Evolutionary conservation across 352 stramenopile genomes (phyloP), one percentile per base, ranked within the genome.

Genomic region (Poterioochromonas sp.): DNA sequence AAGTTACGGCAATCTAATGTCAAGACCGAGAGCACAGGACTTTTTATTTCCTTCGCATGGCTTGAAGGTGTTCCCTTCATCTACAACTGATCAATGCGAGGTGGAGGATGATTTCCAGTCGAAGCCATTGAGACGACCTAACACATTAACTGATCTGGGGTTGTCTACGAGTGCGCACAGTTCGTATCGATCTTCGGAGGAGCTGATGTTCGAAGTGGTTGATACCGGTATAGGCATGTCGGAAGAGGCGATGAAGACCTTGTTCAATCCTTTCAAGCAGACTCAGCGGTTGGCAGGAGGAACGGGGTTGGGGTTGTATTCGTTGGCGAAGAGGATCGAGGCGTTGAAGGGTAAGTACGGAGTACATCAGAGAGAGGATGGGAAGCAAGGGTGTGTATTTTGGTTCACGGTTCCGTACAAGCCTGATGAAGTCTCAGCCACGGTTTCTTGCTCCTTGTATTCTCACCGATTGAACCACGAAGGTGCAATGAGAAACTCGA

Each of bases 351-450:
- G 58, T 20, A 35, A 15, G 29, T 68, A 37, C 29, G 58, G 58
- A 68, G 58, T 68, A 37, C 47, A 58, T 58, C 47, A 58, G 47
- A 68, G 58, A 68, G 15, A 15, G 58, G 29, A 68, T 68, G 29
- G 29, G 58, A 15, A 35, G 15, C 15, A 68, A 37, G 58, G 58
- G 26, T 68, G 5, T n/a, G 29, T 68, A 35, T 68, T 68, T 34
- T 68, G 58, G 58, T 68, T 68, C 34, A 68, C 15, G 29, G 29
- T 68, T 68, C 58, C 58, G 5, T 68, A 68, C 47, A 58, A 58
- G 47, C 47, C 47, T 58, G 47, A 58, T 58, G n/a, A n/a, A n/a
- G n/a, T n/a, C n/a, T n/a, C n/a, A n/a, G n/a, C n/a, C n/a, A n/a
- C n/a, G n/a, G n/a, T n/a, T n/a, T n/a, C n/a, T n/a, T n/a, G n/a